Conservation (phyloP, 306 rosid genomes). For the Echinosophora koreensis region DNA sequence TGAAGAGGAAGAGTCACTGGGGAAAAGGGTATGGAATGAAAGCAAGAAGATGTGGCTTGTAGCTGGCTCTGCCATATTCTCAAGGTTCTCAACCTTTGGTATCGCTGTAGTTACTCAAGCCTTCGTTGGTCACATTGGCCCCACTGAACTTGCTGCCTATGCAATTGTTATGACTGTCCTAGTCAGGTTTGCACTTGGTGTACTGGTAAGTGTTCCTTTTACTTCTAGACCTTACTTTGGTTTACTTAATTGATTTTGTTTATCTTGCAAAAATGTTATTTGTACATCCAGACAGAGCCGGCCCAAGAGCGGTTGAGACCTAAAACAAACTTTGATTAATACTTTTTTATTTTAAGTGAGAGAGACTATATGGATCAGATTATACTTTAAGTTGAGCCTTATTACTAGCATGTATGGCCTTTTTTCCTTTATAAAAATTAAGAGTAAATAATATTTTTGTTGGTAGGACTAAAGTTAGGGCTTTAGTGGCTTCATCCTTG, state of each 20-base stretch:
- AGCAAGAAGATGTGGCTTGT: constrained; percentile 58
- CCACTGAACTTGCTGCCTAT: constrained; percentile 55
- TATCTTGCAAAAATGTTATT: background rate
- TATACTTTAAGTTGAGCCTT: too few species aligned
- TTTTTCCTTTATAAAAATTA: too few species aligned
- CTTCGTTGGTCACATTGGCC: constrained; percentile 59
- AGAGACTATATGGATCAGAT: too few species aligned
- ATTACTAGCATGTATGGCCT: too few species aligned
- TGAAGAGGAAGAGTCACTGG: constrained; percentile 40
- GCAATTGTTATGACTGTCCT: constrained; percentile 53
- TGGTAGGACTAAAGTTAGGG: too few species aligned
- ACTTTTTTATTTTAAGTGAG: too few species aligned
- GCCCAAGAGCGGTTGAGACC: too few species aligned
- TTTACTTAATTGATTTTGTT: background rate
- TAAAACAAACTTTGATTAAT: too few species aligned
- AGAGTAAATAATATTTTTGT: too few species aligned
- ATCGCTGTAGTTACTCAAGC: constrained; percentile 51
- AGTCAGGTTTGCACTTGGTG: constrained; percentile 49
- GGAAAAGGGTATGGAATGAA: constrained; percentile 51
- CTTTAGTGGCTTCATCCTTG: too few species aligned
- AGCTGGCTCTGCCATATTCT: constrained; percentile 62
- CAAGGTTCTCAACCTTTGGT: constrained; percentile 58
- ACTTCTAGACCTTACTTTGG: background rate
- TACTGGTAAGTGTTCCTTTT: constrained; percentile 40
- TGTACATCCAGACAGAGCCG: too few species aligned